Evolutionary conservation across 2,329 filamentous ascomycete species (phyloP), one percentile per base, ranked within the genome.

Genomic region (Pseudonectria foliicola): DNA sequence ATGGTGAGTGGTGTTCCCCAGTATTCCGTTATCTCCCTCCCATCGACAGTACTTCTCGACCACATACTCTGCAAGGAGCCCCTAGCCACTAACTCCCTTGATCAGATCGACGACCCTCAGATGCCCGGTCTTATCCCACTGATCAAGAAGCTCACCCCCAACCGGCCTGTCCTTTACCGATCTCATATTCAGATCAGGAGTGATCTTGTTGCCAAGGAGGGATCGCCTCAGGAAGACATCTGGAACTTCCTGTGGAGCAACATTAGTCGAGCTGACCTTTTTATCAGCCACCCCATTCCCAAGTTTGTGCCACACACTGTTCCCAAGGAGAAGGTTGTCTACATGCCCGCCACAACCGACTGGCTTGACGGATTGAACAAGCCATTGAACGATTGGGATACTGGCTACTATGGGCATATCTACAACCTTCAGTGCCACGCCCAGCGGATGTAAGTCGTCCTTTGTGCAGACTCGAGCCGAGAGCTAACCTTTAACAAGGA

Each of bases 291-390:
- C 48, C 85, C 86, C 0, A 83, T 92, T 34, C 76, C 75, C 27
- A 68, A 71, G 15, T 92, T 90, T 46, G 82, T 92, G 8, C 85
- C 85, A 3, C 61, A 68, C 21, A 78, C 67, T 37, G 82, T 92
- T 5, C 75, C 79, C 2, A 61, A 59, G 1, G 66, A 80, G 34
- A 82, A 75, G 46, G 79, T 90, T 0, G 79, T 75, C 2, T 88
- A 88, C 55, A 67, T 90, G 54, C 85, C 85, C 3, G 85, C 85
- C 10, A 84, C 84, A 1, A 90, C 85, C 0, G 85, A 92, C 57
- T 92, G 85, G 77, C 68, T 88, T 4, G 85, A 92, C 54, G 85
- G 85, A 7, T 60, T 90, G 46, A 92, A 89, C 66, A 92, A 92
- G 59, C 61, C 67, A 15, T 70, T 90, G 57, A 74, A 73, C 39